These are phyloP conservation scores for Leishmania tarentolae DNA, from an alignment of 208 protist genomes.

Conservation along the genomic window DNA sequence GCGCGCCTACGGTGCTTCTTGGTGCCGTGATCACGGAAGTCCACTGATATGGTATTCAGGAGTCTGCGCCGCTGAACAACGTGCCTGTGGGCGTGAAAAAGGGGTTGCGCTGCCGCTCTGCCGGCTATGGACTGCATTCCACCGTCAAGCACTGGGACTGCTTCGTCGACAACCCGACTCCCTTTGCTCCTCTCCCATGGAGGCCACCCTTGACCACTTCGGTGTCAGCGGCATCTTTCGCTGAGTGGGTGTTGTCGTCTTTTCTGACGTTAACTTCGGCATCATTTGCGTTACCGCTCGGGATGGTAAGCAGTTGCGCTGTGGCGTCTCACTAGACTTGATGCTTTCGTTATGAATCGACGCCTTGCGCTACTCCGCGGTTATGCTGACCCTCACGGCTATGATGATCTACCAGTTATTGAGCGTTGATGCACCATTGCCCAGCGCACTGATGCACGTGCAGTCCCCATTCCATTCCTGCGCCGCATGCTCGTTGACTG, in stretches of 20 bases:
- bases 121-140: slow-evolving; percentile 22
- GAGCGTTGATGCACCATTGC: slow-evolving; percentile 22
- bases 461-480: slow-evolving; percentile 1
- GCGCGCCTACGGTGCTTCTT: slow-evolving; percentile 19
- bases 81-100: slow-evolving; percentile 21
- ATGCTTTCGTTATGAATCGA: slow-evolving; percentile 19
- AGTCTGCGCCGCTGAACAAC: slow-evolving; percentile 26
- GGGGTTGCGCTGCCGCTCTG: slow-evolving; percentile 24
- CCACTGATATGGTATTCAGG: slow-evolving; percentile 19
- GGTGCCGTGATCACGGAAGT: slow-evolving; percentile 17
- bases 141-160: slow-evolving; percentile 21
- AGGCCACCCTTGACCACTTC: slow-evolving; percentile 15
- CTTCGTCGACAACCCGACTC: slow-evolving; percentile 18
- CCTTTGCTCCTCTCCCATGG: slow-evolving; percentile 11
- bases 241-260: slow-evolving; percentile 23
- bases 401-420: slow-evolving; percentile 23
- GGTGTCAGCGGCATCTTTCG: slow-evolving; percentile 30
- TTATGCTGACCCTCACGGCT: slow-evolving; percentile 15
- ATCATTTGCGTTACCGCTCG: slow-evolving; percentile 29
- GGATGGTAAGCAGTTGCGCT: slow-evolving; percentile 26
- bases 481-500: slow-evolving; percentile 23
- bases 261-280: slow-evolving; percentile 33
- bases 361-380: slow-evolving; percentile 24
- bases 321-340: slow-evolving; percentile 20
- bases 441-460: slow-evolving; percentile 23